Base-by-base conservation (phyloP, 768 basidiomycete genomes). In the Collybia mongolica region DNA sequence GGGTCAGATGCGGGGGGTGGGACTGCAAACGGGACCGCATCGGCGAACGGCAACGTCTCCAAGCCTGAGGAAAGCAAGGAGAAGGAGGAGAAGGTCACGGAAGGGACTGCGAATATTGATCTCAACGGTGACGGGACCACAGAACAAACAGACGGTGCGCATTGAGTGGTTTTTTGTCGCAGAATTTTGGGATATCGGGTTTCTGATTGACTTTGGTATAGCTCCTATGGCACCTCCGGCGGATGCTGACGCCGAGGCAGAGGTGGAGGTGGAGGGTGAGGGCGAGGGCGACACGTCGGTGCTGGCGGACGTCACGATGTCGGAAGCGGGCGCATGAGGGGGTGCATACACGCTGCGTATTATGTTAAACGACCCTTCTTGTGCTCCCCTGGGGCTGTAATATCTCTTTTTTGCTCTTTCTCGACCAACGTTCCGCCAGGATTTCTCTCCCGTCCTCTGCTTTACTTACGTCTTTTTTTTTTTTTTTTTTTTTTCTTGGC, bases 271-370 rank as follows among this genome's bases (percentile, higher is more conserved):
- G 6, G 59, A 60, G 29, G 66, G 69, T 17, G 63, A 70, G 23
- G 65, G 61, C 1, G 51, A 47, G 1, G 70, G 64, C 3, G 69
- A 65, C 46, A 51, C 54, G 14, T 61, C 64, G 22, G 44, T 61
- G 20, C 45, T 61, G 20, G 74, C 57, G 24, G 75, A 76, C 43
- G 49, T 69, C n/a, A 69, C 70, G n/a, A 66, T 77, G 70, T 65
- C 72, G 22, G 76, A 75, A 41, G 72, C 72, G n/a, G 45, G 45
- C 14, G 26, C 39, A 38, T 46, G 22, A 46, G 32, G 32, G 32
- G 32, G 32, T 9, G 14, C 5, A 32, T 32, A 32, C 6, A 32
- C 32, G 32, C 14, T 32, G 14, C 32, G 32, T 32, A 32, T 9
- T 32, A 32, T 12, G 32, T 32, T 32, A 32, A 32, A 32, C 32